These are phyloP conservation scores for Dunaliella sp. DNA, from an alignment of 139 green algal genomes.

Conservation along the genomic window DNA sequence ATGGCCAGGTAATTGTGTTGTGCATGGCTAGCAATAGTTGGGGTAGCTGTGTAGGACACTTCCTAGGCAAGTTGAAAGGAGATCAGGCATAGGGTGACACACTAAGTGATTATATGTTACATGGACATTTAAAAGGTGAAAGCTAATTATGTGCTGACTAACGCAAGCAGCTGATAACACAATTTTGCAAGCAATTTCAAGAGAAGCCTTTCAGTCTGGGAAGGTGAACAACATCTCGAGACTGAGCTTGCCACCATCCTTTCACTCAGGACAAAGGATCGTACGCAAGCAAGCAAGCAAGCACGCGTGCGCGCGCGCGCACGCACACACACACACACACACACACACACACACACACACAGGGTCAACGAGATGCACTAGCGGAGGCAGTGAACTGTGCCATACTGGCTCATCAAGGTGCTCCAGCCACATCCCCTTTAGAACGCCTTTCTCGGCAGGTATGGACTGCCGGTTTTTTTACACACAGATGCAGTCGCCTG, in stretches of 20 bases:
- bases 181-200: not conserved
- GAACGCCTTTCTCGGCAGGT: not conserved
- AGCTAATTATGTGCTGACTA: too few species aligned
- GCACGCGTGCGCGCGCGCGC: not conserved
- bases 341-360: not conserved
- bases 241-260: too few species aligned
- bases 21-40: not conserved
- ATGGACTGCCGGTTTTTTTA: not conserved
- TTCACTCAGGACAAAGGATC: not conserved
- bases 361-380: slow-evolving; percentile 22
- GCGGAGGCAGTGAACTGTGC: slow-evolving; percentile 51
- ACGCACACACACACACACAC: not conserved
- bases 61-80: too few species aligned
- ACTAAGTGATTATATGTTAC: too few species aligned
- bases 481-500: not conserved
- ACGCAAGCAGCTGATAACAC: too few species aligned
- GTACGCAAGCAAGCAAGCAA: not conserved
- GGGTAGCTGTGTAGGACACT: not conserved
- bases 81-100: too few species aligned
- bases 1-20: not conserved
- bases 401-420: slow-evolving; percentile 26
- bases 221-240: too few species aligned
- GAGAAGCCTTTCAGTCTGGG: not conserved
- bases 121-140: too few species aligned
- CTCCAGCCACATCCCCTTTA: slow-evolving; percentile 1